Evolutionary conservation across 208 protist genomes (phyloP), one percentile per base, ranked within the genome.

Genomic region (Trypanosoma vivax): DNA sequence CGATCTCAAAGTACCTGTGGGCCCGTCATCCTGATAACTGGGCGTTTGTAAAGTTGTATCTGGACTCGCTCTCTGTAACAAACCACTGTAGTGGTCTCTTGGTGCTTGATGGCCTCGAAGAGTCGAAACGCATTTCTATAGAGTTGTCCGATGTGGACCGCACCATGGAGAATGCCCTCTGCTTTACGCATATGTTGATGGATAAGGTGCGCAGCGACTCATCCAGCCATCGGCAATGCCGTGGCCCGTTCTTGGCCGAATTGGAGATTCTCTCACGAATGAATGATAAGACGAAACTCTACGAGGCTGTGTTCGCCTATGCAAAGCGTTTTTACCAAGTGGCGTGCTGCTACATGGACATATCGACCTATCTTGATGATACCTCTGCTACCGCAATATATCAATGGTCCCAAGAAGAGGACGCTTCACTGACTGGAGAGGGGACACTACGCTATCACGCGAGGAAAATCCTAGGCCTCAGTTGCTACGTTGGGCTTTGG

Each of bases 191-290:
- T 5, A 30, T 5, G 13, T 49, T 66, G 29, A 24, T 34, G 21
- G n/a, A 25, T 18, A 25, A 24, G 29, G 40, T 59, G 30, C 58
- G 75, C 48, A 67, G 76, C 54, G 40, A 13, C 14, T 30, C 41
- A 18, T 60, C 80, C 60, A 49, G 56, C 33, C 2, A 13, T 34
- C 84, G 79, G 53, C 53, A 54, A 10, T 60, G 67, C 9, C 80
- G 85, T n/a, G 85, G 86, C 9, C 76, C 86, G 10, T 93, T 78
- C 43, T 65, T 93, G 28, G 86, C 86, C 11, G 79, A 88, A 49
- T 56, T 93, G 21, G 69, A 73, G 28, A 70, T 90, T 35, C 70
- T 88, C 18, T 61, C 59, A 35, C 72, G 50, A 19, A 60, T 73
- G 14, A 45, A 53, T 5, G 37, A 41, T 13, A 25, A 13, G 7